phyloP scores from a whole-genome alignment of 768 basidiomycete genomes.

The Crassisporium funariophilum region DNA sequence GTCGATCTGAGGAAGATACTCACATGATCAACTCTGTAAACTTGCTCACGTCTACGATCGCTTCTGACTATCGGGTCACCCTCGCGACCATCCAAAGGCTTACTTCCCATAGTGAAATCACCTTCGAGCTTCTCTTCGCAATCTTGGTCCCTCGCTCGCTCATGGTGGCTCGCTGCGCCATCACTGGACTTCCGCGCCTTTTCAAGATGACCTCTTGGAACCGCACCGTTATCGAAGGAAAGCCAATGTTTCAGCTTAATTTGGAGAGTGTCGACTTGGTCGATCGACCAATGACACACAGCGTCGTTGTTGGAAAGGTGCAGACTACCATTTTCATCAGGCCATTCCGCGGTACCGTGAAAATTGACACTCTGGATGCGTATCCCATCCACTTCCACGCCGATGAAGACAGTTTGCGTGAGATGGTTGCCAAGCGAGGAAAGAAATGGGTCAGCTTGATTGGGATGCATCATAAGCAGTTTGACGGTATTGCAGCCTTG shows the following conservation, averaged over 20 bases:
- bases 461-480: conserved; percentile 59
- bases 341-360: conserved; percentile 50
- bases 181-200: conserved; percentile 53
- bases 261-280: conserved; percentile 57
- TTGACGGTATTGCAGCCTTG: conserved; percentile 51
- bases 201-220: conserved; percentile 46
- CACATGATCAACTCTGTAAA: conserved; percentile 47
- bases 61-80: conserved; percentile 50
- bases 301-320: conserved; percentile 42
- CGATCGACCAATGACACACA: conserved; percentile 37
- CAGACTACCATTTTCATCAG: conserved; percentile 41
- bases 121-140: conserved; percentile 54
- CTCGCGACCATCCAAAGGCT: conserved; percentile 49
- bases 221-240: conserved; percentile 36
- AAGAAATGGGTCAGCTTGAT: conserved; percentile 57
- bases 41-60: conserved; percentile 51
- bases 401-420: conserved; percentile 42
- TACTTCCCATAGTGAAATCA: conserved; percentile 56
- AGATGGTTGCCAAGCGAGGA: conserved; percentile 47
- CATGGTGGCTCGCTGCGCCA: conserved; percentile 52
- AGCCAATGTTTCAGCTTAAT: conserved; percentile 43
- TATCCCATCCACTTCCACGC: conserved; percentile 57
- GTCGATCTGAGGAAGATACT: conserved; percentile 40
- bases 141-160: conserved; percentile 57
- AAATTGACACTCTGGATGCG: conserved; percentile 50